Percentiles rank a stretch among this genome's conserved stretches.
phyloP scores from a whole-genome alignment of 148 eudicot genomes.

The Camellia lanceoleosa region DNA sequence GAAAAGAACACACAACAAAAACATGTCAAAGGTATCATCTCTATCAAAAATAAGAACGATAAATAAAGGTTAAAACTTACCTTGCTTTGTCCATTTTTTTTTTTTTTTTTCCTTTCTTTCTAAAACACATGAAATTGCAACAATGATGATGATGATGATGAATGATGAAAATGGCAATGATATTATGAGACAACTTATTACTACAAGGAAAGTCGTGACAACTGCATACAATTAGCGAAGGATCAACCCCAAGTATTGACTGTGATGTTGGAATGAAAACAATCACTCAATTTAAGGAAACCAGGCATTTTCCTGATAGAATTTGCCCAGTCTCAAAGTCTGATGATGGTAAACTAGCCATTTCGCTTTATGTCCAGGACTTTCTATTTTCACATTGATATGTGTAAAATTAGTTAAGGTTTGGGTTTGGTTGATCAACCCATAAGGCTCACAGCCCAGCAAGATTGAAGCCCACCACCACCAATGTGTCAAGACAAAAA shows the following conservation, averaged over 20 bases:
- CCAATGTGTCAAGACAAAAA: too few species aligned
- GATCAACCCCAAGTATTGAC: not conserved
- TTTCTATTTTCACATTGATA: too few species aligned
- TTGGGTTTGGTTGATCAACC: too few species aligned
- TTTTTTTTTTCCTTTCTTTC: not conserved
- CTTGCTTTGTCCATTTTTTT: not conserved
- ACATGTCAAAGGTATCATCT: not conserved
- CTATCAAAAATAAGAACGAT: not conserved
- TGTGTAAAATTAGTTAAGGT: too few species aligned
- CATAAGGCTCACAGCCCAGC: too few species aligned
- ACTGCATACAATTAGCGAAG: not conserved
- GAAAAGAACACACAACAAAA: slow-evolving; percentile 11
- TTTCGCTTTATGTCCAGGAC: not conserved
- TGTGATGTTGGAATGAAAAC: not conserved
- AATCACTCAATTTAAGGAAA: not conserved
- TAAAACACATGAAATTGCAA: not conserved
- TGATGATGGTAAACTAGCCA: not conserved
- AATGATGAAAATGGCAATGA: not conserved
- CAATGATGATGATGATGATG: not conserved
- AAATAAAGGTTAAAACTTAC: not conserved
- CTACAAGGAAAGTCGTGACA: not conserved
- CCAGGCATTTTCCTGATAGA: not conserved
- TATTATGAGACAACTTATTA: not conserved
- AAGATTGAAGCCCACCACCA: too few species aligned
- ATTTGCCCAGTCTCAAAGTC: not conserved